Evolutionary conservation across 2,329 filamentous ascomycete species (phyloP).

Genomic region (Aspergillus tubingensis): DNA sequence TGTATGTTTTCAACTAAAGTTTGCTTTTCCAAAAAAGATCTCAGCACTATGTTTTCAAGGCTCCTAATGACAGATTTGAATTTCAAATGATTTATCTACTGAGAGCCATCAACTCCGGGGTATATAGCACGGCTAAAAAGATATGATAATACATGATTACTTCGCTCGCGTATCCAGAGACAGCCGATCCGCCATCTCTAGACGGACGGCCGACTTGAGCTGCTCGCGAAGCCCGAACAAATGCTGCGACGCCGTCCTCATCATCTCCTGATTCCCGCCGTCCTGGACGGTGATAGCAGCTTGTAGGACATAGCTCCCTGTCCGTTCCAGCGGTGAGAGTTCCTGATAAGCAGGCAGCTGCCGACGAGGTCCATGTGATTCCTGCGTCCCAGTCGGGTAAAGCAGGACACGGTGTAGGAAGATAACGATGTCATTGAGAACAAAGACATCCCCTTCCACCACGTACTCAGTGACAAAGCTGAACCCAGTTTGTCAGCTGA

Average conservation of each 20-base stretch:
- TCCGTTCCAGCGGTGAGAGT: constrained; percentile 56
- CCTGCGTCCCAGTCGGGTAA: constrained; percentile 43
- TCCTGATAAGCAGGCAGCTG: constrained; percentile 47
- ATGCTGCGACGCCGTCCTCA: constrained; percentile 57
- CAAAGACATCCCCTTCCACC: constrained; percentile 58
- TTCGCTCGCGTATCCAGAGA: constrained; percentile 62
- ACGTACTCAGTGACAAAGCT: constrained; percentile 62
- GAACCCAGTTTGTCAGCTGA: constrained; percentile 13
- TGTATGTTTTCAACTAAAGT: background rate
- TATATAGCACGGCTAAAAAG: constrained; percentile 23
- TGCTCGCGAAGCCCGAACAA: constrained; percentile 56
- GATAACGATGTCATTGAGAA: constrained; percentile 59
- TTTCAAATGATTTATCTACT: constrained; percentile 10
- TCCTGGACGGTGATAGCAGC: constrained; percentile 60
- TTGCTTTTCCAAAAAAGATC: background rate
- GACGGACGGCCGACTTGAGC: constrained; percentile 57
- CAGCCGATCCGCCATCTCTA: constrained; percentile 60
- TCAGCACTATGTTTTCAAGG: background rate
- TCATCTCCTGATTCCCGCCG: constrained; percentile 54
- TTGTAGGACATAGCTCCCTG: constrained; percentile 60
- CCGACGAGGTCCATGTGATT: constrained; percentile 35
- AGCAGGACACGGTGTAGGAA: constrained; percentile 57
- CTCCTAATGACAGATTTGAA: background rate
- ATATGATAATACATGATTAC: constrained; percentile 31
- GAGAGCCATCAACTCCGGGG: constrained; percentile 18